Percentiles rank a stretch among this genome's conserved stretches.
These are phyloP conservation scores for Trichosporon faecale DNA, from an alignment of 1,284 basidiomycete species.

Conservation along the genomic window DNA sequence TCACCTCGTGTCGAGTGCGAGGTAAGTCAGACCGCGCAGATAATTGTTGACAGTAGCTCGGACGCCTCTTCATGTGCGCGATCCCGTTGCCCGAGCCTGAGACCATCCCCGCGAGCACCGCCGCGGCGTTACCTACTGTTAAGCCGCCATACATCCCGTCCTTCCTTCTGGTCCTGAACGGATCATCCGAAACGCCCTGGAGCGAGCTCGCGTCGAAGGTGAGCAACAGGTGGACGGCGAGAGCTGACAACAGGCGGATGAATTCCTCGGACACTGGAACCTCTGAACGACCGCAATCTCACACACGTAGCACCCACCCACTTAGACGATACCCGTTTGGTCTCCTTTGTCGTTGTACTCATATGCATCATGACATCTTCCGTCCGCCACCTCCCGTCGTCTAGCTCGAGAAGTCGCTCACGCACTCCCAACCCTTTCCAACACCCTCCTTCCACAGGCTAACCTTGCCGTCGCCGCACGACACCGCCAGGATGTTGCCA, in stretches of 20 bases:
- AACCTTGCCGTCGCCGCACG: constrained; percentile 97
- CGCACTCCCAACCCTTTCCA: constrained; percentile 94
- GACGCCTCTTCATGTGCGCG: constrained; percentile 28
- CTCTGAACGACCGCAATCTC: not conserved
- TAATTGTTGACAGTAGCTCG: constrained; percentile 24
- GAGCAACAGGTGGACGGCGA: constrained; percentile 4
- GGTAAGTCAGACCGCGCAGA: constrained; percentile 18
- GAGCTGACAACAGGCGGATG: constrained; percentile 25
- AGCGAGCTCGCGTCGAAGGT: constrained; percentile 29
- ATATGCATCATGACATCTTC: constrained; percentile 22
- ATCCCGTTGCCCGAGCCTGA: constrained; percentile 28
- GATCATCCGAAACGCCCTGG: constrained; percentile 33
- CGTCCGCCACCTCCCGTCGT: constrained; percentile 11
- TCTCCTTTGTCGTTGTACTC: constrained; percentile 16
- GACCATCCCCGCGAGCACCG: constrained; percentile 11
- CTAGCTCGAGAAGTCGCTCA: constrained; percentile 83
- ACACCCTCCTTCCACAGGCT: constrained; percentile 98
- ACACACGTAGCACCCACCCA: not conserved
- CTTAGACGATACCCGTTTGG: not conserved
- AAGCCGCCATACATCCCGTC: constrained; percentile 15
- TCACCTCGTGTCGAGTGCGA: constrained; percentile 42
- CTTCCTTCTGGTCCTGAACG: constrained; percentile 38
- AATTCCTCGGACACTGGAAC: constrained; percentile 21
- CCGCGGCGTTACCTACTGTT: constrained; percentile 22
- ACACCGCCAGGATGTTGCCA: constrained; percentile 93